phyloP scores from a whole-genome alignment of 1,284 basidiomycete species.

The Heliocybe sulcata region DNA sequence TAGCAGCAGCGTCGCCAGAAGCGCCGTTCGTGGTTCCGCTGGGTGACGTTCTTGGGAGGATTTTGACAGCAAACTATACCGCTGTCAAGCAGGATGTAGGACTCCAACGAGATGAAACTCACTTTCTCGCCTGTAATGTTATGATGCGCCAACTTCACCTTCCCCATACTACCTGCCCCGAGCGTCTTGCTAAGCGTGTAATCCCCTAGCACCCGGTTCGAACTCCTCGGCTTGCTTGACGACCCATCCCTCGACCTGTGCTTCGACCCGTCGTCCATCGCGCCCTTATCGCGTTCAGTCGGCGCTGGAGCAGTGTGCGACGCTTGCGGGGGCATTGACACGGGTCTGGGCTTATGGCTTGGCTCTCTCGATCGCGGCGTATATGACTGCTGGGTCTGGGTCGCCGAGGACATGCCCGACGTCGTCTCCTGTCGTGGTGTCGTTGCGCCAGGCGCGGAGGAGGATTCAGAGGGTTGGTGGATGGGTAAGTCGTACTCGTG shows the following conservation, averaged over 20 bases:
- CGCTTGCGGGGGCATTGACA: slow-evolving; percentile 63
- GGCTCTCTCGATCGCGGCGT: slow-evolving; percentile 5
- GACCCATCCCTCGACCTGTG: slow-evolving; percentile 22
- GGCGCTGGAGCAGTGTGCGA: slow-evolving; percentile 28
- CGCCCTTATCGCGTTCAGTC: slow-evolving; percentile 18
- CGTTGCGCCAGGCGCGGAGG: slow-evolving; percentile 13
- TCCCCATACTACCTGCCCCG: slow-evolving; percentile 98
- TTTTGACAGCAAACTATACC: slow-evolving; percentile 90
- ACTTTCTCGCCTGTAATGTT: slow-evolving; percentile 92
- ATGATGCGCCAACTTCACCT: slow-evolving; percentile 95
- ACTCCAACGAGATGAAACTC: slow-evolving; percentile 17
- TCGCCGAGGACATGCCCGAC: slow-evolving; percentile 4
- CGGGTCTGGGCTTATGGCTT: slow-evolving; percentile 44
- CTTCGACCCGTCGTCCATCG: slow-evolving; percentile 21
- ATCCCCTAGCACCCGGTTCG: slow-evolving; percentile 77
- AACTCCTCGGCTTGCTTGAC: slow-evolving; percentile 28
- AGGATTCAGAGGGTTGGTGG: slow-evolving; percentile 15
- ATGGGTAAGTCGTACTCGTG: slow-evolving; percentile 51
- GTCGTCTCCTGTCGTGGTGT: slow-evolving; percentile 1
- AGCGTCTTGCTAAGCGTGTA: slow-evolving; percentile 97
- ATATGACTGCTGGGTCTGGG: slow-evolving; percentile 9
- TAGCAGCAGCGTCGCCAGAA: slow-evolving; percentile 55
- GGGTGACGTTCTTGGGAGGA: slow-evolving; percentile 79
- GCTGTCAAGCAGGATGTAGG: background rate
- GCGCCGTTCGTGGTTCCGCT: slow-evolving; percentile 39